phyloP scores from a whole-genome alignment of 2,329 filamentous ascomycete genomes.

The Coniochaeta prunicola region DNA sequence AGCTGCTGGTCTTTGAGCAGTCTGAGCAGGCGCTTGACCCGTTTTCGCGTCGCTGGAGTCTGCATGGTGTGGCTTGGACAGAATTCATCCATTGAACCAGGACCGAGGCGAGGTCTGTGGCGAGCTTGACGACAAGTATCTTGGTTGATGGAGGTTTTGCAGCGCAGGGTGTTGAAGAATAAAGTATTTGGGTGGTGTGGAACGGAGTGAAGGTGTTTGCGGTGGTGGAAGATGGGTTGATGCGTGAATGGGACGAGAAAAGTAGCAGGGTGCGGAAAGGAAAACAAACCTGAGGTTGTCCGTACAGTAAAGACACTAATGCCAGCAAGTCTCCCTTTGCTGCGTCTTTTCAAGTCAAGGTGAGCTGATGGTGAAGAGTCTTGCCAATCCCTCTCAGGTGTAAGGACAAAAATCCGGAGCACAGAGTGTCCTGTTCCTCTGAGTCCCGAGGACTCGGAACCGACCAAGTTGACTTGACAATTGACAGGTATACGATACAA shows the following conservation, averaged over 20 bases:
- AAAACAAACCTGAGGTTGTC: background rate
- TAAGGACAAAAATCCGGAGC: no score
- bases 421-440: background rate
- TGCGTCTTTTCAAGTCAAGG: background rate
- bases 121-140: background rate
- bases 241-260: background rate
- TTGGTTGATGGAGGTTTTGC: background rate
- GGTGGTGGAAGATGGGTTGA: background rate
- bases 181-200: background rate
- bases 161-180: background rate
- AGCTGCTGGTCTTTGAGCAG: slow-evolving; percentile 8
- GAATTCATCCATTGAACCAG: background rate
- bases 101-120: background rate
- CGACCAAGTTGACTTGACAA: background rate
- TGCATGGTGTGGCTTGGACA: background rate
- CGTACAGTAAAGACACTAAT: background rate
- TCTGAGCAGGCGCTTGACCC: slow-evolving; percentile 6
- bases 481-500: background rate
- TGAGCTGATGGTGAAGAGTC: background rate
- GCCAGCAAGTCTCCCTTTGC: background rate
- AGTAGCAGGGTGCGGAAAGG: background rate
- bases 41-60: background rate
- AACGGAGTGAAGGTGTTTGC: background rate
- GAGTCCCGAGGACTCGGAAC: background rate
- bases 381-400: background rate